Evolutionary conservation across 2,329 filamentous ascomycete species (phyloP).

Genomic region (Orbilia ellipsospora): DNA sequence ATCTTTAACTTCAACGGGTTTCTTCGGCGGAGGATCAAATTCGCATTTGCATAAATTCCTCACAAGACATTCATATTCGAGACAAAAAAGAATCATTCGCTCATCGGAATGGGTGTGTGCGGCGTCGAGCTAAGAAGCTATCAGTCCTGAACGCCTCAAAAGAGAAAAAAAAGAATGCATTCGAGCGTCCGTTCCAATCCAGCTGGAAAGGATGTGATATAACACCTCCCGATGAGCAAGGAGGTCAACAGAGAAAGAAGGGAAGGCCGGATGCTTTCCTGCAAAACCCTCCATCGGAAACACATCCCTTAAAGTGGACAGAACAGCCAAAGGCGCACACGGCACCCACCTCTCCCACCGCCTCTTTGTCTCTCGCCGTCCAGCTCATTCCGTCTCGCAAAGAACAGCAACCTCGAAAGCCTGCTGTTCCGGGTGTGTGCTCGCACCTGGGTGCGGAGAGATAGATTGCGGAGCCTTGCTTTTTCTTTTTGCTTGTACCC

Average conservation of each 20-base stretch:
- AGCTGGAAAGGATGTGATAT: slow-evolving; percentile 17
- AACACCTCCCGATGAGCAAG: slow-evolving; percentile 7
- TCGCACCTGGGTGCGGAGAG: slow-evolving; percentile 7
- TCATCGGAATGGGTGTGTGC: not conserved
- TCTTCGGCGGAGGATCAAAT: slow-evolving; percentile 8
- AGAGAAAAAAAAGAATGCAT: too few species aligned
- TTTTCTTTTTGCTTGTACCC: slow-evolving; percentile 18
- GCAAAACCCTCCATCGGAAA: slow-evolving; percentile 40
- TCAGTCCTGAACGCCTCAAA: too few species aligned
- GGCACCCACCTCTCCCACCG: slow-evolving; percentile 33
- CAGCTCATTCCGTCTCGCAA: slow-evolving; percentile 14
- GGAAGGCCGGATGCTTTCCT: slow-evolving; percentile 23
- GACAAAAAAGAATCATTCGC: not conserved
- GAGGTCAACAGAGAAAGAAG: slow-evolving; percentile 9
- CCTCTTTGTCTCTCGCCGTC: slow-evolving; percentile 14
- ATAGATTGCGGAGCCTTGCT: slow-evolving; percentile 25
- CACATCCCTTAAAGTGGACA: slow-evolving; percentile 49
- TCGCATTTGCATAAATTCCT: slow-evolving; percentile 20
- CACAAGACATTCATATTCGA: not conserved
- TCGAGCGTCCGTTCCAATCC: slow-evolving; percentile 11
- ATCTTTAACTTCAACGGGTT: slow-evolving; percentile 10
- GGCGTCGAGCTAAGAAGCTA: too few species aligned
- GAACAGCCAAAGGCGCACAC: slow-evolving; percentile 51
- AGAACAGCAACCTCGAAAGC: not conserved
- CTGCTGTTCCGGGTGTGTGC: not conserved